Base-by-base conservation (phyloP, 768 basidiomycete species). In the Suillus decipiens region DNA sequence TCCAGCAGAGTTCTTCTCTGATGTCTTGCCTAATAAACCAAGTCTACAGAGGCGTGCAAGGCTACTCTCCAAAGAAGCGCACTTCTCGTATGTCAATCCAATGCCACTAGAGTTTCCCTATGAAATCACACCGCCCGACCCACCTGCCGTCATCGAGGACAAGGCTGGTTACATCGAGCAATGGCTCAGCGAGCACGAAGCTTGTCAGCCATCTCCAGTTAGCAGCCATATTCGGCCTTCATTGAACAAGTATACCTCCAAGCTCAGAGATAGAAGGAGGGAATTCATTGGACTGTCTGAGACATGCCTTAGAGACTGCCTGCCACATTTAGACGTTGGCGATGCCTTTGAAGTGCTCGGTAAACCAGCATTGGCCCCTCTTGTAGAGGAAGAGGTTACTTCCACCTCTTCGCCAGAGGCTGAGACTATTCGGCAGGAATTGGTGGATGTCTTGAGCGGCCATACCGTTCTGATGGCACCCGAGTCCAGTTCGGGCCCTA, bases 321-420 rank as follows among this genome's bases (percentile, higher is more conserved):
- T 97, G 10, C 96, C 96, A 0, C 85, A 88, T 66, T 80, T 99
- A 22, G 90, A 96, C 62, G 89, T 94, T 12, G 95, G 95, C 4
- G 93, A 97, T 71, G 87, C 92, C 0, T 87, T 93, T 66, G 76
- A 80, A 0, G 62, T 87, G 8, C 79, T 95, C 3, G 92, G 92
- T 15, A 74, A 76, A 0, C 89, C 90, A 0, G 71, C 84, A 17
- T 77, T 93, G 51, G 71, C 80, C 4, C 66, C 67, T 4, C 57
- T 63, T 3, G 62, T 66, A 24, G 67, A 74, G 12, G 71, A 74
- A n/a, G 75, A 77, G 12, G 75, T 77, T 34, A 64, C 9, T 4
- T 22, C 6, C 58, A 68, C 9, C 42, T 68, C n/a, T 39, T 66
- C 48, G 22, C 65, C 56, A 0, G 73, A 78, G 22, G 80, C 78